These are phyloP conservation scores for Teratosphaeria gauchensis DNA, from an alignment of 2,329 filamentous ascomycete species.

Conservation along the genomic window DNA sequence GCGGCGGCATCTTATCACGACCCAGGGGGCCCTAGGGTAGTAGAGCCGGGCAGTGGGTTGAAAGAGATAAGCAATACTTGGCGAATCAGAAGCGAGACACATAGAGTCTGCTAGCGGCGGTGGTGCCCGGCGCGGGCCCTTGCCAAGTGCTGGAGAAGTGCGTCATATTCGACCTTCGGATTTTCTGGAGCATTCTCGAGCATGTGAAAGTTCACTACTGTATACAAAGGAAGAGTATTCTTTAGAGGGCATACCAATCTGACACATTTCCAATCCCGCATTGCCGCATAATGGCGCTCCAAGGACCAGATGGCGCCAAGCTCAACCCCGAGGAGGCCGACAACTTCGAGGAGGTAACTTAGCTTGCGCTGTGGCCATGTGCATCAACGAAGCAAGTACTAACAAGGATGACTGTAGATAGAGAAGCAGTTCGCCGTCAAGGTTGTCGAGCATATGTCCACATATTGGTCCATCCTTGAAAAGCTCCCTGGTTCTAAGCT, in stretches of 20 bases:
- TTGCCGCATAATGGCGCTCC: conserved; percentile 14
- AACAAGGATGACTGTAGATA: conserved; percentile 43
- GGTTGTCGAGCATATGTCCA: conserved; percentile 91
- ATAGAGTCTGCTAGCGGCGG: background rate
- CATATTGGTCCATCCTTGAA: conserved; percentile 94
- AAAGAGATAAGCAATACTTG: background rate
- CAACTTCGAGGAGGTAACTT: conserved; percentile 38
- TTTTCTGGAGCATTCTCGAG: background rate
- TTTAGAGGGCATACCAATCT: background rate
- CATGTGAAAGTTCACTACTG: background rate
- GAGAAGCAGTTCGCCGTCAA: conserved; percentile 99
- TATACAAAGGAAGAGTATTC: background rate
- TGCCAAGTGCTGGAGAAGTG: background rate
- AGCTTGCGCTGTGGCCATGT: background rate
- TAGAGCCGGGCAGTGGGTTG: background rate
- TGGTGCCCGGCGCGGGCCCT: background rate
- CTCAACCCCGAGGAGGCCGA: conserved; percentile 50
- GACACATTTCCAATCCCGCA: background rate
- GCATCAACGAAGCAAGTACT: background rate
- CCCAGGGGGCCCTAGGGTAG: background rate
- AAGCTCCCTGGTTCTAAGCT: conserved; percentile 80
- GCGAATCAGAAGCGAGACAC: background rate
- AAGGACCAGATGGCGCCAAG: conserved; percentile 11
- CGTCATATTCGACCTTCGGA: background rate
- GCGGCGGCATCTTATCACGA: background rate